These are phyloP conservation scores for Fomitopsis betulina DNA, from an alignment of 1,284 basidiomycete species.

Conservation along the genomic window DNA sequence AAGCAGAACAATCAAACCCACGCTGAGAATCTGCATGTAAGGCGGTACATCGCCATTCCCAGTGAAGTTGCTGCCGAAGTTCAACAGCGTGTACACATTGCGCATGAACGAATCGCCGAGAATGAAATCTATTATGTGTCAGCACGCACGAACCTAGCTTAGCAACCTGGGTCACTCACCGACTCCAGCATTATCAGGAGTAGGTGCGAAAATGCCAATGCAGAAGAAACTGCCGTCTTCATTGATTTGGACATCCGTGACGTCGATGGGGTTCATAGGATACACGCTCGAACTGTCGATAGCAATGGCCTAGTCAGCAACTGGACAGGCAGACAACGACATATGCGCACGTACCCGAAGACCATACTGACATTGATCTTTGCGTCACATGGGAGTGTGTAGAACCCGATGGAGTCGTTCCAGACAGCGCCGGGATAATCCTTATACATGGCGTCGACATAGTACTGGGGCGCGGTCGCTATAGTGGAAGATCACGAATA, in stretches of 20 bases:
- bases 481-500: background rate
- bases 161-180: background rate
- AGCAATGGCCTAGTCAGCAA: background rate
- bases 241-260: slow-evolving; percentile 6
- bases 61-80: slow-evolving; percentile 7
- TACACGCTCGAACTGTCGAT: slow-evolving; percentile 4
- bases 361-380: slow-evolving; percentile 17
- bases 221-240: slow-evolving; percentile 11
- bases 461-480: slow-evolving; percentile 13
- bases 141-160: background rate
- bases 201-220: slow-evolving; percentile 5
- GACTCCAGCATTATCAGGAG: slow-evolving; percentile 1
- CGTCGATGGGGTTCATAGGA: slow-evolving; percentile 18
- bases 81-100: slow-evolving; percentile 11
- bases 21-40: slow-evolving; percentile 10
- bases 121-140: slow-evolving; percentile 7
- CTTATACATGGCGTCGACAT: slow-evolving; percentile 18
- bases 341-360: slow-evolving; percentile 8
- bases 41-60: slow-evolving; percentile 1
- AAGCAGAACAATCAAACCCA: background rate
- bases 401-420: slow-evolving; percentile 3
- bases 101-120: slow-evolving; percentile 13
- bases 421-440: slow-evolving; percentile 13
- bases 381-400: slow-evolving; percentile 14
- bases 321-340: background rate